phyloP scores from a whole-genome alignment of 805 yeast genomes.

The Metschnikowia sp. region DNA sequence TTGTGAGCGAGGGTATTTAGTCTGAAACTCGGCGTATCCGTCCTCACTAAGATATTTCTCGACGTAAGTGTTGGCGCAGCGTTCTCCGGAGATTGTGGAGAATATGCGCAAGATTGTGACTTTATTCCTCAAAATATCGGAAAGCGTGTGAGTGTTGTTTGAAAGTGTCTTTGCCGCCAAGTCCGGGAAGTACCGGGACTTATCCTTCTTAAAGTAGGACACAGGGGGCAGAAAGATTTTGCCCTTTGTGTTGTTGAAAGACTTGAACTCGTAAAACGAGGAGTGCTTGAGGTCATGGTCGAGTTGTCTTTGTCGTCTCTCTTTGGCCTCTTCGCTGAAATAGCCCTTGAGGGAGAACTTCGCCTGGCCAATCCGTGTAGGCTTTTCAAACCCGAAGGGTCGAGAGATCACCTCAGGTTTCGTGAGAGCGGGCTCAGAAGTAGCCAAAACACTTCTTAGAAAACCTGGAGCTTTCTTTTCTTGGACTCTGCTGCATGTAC shows the following conservation, averaged over 20 bases:
- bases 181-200: slow-evolving; percentile 80
- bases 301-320: slow-evolving; percentile 34
- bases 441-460: slow-evolving; percentile 33
- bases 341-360: slow-evolving; percentile 15
- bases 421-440: slow-evolving; percentile 38
- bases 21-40: slow-evolving; percentile 39
- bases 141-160: slow-evolving; percentile 34
- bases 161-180: slow-evolving; percentile 54
- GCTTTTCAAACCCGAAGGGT: slow-evolving; percentile 37
- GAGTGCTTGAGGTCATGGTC: slow-evolving; percentile 43
- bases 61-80: slow-evolving; percentile 61
- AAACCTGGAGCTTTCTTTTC: slow-evolving; percentile 30
- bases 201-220: slow-evolving; percentile 70
- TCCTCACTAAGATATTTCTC: slow-evolving; percentile 39
- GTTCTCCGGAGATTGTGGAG: slow-evolving; percentile 68
- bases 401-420: slow-evolving; percentile 28
- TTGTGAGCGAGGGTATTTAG: slow-evolving; percentile 53
- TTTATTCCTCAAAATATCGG: slow-evolving; percentile 43
- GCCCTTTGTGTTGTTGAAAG: slow-evolving; percentile 64
- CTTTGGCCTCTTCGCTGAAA: slow-evolving; percentile 35
- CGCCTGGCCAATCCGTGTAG: slow-evolving; percentile 13
- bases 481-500: slow-evolving; percentile 3
- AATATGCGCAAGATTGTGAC: slow-evolving; percentile 64
- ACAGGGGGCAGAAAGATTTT: slow-evolving; percentile 80
- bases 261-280: slow-evolving; percentile 42